Conservation (phyloP, 192 early-diverging fungal genomes). For the Piromyces sp. region DNA sequence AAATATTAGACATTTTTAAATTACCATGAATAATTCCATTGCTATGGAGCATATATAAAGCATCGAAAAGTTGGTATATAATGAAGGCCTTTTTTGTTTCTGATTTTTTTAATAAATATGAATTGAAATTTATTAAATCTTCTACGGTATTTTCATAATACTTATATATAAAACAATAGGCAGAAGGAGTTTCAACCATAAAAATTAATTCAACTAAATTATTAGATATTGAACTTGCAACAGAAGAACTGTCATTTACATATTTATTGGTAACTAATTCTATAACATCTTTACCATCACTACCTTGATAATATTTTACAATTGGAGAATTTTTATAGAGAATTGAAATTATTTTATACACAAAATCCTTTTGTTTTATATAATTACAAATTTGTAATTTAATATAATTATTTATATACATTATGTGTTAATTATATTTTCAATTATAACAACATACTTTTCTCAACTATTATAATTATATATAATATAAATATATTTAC, state of each 20-base stretch:
- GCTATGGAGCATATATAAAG: conserved; percentile 26
- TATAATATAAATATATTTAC: no score
- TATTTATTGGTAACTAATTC: background rate
- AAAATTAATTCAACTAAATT: background rate
- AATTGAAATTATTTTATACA: background rate
- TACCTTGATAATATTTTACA: background rate
- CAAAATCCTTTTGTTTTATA: background rate
- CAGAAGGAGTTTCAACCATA: background rate
- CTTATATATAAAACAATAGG: background rate
- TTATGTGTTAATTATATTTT: no score
- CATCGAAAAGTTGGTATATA: conserved; percentile 33
- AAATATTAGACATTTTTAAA: conserved; percentile 2
- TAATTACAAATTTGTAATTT: no score
- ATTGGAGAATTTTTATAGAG: background rate
- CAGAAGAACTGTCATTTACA: background rate
- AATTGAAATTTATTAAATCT: background rate
- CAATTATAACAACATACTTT: no score
- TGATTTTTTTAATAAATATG: background rate
- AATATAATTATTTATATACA: background rate
- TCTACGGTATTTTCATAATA: background rate
- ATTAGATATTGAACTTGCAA: background rate
- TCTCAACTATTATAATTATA: no score
- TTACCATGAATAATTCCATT: conserved; percentile 36
- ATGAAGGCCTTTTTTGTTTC: conserved; percentile 14
- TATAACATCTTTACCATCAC: background rate